phyloP scores from a whole-genome alignment of 257 asterid genomes.

The Lantana camara region DNA sequence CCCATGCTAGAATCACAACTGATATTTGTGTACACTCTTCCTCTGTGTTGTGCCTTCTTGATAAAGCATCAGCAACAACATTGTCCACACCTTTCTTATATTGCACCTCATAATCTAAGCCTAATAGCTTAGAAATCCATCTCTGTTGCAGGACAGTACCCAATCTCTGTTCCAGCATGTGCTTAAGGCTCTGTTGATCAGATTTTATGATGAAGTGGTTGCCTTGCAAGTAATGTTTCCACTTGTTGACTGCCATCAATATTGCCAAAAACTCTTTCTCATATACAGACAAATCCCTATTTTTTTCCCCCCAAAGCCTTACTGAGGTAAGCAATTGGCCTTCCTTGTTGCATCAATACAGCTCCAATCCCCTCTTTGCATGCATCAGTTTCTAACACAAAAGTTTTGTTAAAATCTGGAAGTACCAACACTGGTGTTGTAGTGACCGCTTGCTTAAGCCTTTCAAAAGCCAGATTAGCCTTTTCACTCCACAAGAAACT shows the following conservation, averaged over 20 bases:
- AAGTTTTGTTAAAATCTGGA: background rate
- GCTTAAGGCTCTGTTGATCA: slow-evolving; percentile 10
- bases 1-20: too few relatives aligned
- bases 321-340: background rate
- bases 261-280: background rate
- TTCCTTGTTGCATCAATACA: too few relatives aligned
- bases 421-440: background rate
- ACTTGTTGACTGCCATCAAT: background rate
- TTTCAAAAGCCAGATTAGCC: too few relatives aligned
- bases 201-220: too few relatives aligned
- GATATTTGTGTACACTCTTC: too few relatives aligned
- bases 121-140: background rate
- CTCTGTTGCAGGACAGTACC: slow-evolving; percentile 5
- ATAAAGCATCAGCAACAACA: background rate
- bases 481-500: too few relatives aligned
- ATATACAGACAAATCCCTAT: too few relatives aligned
- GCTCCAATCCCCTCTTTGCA: too few relatives aligned
- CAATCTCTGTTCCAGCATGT: background rate
- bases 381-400: too few relatives aligned
- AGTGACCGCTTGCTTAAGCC: too few relatives aligned
- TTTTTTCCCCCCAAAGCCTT: background rate
- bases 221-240: slow-evolving; percentile 10
- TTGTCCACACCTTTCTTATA: too few relatives aligned
- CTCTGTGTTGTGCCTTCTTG: too few relatives aligned
- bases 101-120: background rate